Base-by-base conservation (phyloP, 208 protist genomes). In the Leishmania turanica region DNA sequence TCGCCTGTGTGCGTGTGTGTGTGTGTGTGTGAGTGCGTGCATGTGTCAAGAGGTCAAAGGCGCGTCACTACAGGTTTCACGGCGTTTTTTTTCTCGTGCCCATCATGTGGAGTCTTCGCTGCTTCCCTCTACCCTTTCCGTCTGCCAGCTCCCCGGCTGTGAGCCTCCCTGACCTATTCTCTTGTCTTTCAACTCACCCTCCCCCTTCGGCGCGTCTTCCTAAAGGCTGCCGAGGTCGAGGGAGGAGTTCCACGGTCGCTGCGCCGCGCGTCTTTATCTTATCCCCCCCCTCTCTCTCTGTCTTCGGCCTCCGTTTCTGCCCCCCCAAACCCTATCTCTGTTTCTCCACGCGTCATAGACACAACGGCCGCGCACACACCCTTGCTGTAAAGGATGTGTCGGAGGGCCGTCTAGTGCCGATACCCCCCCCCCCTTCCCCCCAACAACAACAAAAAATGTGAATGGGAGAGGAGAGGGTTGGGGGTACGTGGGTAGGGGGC, bases 91-190 rank as follows among this genome's bases (percentile, higher is more conserved):
- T n/a, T 45, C 51, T 40, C 19, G 31, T 66, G 11, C 9, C 62
- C 24, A 24, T 37, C 34, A n/a, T 71, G 40, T 24, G 51, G 66
- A 51, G 34, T n/a, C 79, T 79, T 62, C 77, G 37, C 54, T 47
- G 74, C 53, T 68, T 34, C 45, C 56, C 40, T 60, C 45, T 77
- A 19, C 78, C 62, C 58, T 74, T 68, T 34, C 37, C 19, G 49
- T 27, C 13, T 40, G 31, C 37, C 47, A n/a, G 11, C 31, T n/a
- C 21, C 19, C 53, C 53, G 5, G 15, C 42, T 34, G 49, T 53
- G 37, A 17, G 15, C 51, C 40, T 42, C 71, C 58, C 24, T 13
- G 15, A 7, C 66, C 7, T 11, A 4, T 15, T 70, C 66, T n/a
- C 3, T 21, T 54, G 15, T 54, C 51, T 54, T 54, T 54, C 51